Conservation (phyloP, 2,329 filamentous ascomycete genomes). For the Penicillium sp. region DNA sequence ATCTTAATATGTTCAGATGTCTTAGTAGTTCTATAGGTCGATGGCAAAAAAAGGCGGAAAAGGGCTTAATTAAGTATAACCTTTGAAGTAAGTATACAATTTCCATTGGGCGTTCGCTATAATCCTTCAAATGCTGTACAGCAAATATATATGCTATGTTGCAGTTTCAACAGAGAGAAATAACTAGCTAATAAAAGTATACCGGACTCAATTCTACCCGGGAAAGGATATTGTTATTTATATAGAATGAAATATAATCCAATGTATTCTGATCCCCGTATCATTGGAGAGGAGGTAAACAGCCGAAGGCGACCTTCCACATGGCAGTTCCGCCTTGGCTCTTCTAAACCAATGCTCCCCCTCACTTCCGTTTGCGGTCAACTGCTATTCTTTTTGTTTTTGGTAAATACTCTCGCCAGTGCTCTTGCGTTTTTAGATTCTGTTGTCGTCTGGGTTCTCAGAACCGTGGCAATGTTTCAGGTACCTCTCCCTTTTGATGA, state of each 20-base stretch:
- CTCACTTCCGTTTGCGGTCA: conserved; percentile 14
- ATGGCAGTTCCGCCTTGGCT: conserved; percentile 13
- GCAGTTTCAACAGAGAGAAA: not conserved
- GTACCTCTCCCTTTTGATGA: conserved; percentile 7
- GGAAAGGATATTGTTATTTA: not conserved
- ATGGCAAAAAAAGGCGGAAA: no score
- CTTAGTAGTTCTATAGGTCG: no score
- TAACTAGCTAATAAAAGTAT: not conserved
- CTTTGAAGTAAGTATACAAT: no score
- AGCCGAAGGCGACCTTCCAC: conserved; percentile 3
- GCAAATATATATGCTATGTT: not conserved
- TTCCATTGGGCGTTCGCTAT: no score
- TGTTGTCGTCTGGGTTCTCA: conserved; percentile 16
- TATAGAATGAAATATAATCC: not conserved
- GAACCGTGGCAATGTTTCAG: conserved; percentile 29
- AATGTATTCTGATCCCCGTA: not conserved
- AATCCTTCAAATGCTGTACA: no score
- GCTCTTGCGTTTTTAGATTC: conserved; percentile 12
- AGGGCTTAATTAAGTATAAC: no score
- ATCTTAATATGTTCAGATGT: no score
- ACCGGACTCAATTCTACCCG: not conserved
- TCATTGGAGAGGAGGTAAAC: no score
- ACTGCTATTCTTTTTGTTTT: conserved; percentile 9
- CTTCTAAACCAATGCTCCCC: conserved; percentile 14
- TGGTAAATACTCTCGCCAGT: conserved; percentile 3